Conservation (phyloP, 495 filamentous ascomycete genomes). For the Evernia prunastri region DNA sequence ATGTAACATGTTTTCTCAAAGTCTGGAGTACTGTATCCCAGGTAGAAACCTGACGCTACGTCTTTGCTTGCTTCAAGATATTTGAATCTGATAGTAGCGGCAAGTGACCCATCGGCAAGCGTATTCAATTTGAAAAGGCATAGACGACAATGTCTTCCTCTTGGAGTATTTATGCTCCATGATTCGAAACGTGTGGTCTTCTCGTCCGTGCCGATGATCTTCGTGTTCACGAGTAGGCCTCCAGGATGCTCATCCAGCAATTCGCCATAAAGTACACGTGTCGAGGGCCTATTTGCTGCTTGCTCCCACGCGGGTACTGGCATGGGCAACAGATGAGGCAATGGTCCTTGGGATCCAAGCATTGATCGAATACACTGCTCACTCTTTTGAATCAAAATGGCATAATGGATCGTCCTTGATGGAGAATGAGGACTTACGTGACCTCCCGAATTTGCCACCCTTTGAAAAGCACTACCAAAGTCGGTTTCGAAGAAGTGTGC, state of each 20-base stretch:
- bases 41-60: conserved; percentile 3
- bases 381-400: neutral
- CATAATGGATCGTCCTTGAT: neutral
- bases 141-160: neutral
- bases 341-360: conserved; percentile 13
- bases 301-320: neutral
- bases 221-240: conserved; percentile 2
- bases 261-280: conserved; percentile 10
- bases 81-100: neutral
- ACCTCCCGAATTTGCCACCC: neutral
- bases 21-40: neutral
- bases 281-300: neutral
- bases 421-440: neutral
- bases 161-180: neutral
- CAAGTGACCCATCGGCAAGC: conserved; percentile 2
- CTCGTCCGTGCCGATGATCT: too few species aligned
- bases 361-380: neutral
- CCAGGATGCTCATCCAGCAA: conserved; percentile 5
- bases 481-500: conserved; percentile 37
- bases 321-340: conserved; percentile 12
- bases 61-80: neutral
- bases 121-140: conserved; percentile 12
- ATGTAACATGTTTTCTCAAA: neutral
- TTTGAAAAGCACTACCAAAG: conserved; percentile 35
- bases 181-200: neutral